Base-by-base conservation (phyloP, 345 rosid genomes). In the Brassica carinata region DNA sequence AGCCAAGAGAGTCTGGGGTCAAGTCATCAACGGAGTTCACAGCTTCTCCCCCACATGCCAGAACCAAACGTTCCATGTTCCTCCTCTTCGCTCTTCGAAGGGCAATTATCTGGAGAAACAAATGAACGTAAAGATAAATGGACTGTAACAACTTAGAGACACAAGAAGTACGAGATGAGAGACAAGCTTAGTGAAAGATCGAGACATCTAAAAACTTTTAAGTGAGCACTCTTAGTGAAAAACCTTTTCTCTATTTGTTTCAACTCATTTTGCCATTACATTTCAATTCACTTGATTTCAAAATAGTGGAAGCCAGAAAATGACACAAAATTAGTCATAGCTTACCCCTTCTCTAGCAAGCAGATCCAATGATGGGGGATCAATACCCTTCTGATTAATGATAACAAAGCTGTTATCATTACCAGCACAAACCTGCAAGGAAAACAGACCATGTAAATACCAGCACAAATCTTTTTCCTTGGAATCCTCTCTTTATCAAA, bases 1-100 rank as follows among this genome's bases (percentile, higher is more conserved):
- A 96, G 48, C 99, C 98, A 84, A 95, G 97, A 80, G 88, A 93
- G 48, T 88, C 91, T 1, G 98, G 94, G 36, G 96, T 90, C 80
- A 95, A 77, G 79, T 89, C 91, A 67, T 93, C 98, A 61, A 95
- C 97, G 53, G 94, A 93, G 66, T 91, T 93, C 76, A 96, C 91
- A 81, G 94, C 97, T 81, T 93, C 98, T 81, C 99, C 99, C 67
- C 98, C 99, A 84, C 98, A 93, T 58, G 97, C 94, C 86, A 96
- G 87, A 71, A 92, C 91, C 84, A 96, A 81, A 45, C 98, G 90
- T 86, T 96, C 99, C 98, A 96, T 93, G 84, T 96, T 93, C 88
- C 99, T 96, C 77, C 94, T 87, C 90, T 96, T 93, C 3, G 99
- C 98, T 87, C 99, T 90, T 85, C 98, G 83, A 19, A 96, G 97